Evolutionary conservation across 805 yeast species (phyloP), one percentile per base, ranked within the genome.

Genomic region (Lipomyces mesembrius): DNA sequence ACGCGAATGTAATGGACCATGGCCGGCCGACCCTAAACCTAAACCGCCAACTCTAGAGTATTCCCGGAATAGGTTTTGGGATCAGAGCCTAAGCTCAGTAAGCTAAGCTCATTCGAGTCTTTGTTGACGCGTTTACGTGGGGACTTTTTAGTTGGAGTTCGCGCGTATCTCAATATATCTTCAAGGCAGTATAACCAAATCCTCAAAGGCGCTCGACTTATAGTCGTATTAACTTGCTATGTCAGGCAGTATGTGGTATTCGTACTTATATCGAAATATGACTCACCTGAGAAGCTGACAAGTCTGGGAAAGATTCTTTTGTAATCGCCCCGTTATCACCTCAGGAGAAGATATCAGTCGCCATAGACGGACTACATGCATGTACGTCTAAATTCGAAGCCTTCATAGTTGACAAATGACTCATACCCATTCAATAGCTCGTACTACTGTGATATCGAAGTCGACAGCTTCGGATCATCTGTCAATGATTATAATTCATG

Each of bases 381-480:
- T 17, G 35, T 22, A 20, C n/a, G 27, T 59, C 35, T 14, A 11
- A 11, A 27, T 20, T 25, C 11, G 11, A n/a, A 29, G 17, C 43
- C n/a, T 29, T 52, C n/a, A 12, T 12, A 5, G 7, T 12, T 27
- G 54, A 39, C 17, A 20, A 35, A n/a, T 17, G 9, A 7, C 22
- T 25, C n/a, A 34, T 14, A 20, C 49, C 7, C 7, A 29, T 52
- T 5, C 49, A 6, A 8, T 32, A 51, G 67, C 67, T 20, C 37
- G 32, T 39, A n/a, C 60, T 14, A 27, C 59, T 17, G 49, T 3
- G 8, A 61, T 61, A 53, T 54, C 66, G 22, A 63, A 61, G 43
- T 60, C 70, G 5, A 25, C 49, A 11, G 64, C 59, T 49, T 34
- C 67, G 12, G 70, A 67, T 43, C 65, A 61, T 20, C 63, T 67